Conservation (phyloP, 345 rosid species). For the Boechera divaricarpa region DNA sequence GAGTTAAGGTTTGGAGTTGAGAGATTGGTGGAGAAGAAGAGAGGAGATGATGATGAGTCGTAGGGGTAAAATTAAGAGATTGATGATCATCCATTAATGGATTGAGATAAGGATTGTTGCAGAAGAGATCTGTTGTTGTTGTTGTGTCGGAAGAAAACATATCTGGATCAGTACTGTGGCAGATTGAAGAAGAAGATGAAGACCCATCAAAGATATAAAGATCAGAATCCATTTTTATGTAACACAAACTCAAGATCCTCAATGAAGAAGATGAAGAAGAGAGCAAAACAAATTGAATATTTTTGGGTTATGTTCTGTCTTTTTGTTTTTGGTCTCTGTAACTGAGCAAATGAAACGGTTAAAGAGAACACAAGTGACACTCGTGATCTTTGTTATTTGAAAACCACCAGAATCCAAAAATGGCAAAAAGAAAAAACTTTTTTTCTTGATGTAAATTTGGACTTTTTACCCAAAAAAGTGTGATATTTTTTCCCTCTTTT, state of each 20-base stretch:
- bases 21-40: slow-evolving; percentile 72
- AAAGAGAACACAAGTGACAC: slow-evolving; percentile 45
- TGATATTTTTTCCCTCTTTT: slow-evolving; percentile 6
- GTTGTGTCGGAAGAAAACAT: slow-evolving; percentile 53
- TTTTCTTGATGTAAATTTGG: slow-evolving; percentile 24
- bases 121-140: slow-evolving; percentile 40
- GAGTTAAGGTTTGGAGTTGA: slow-evolving; percentile 65
- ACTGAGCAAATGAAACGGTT: slow-evolving; percentile 44
- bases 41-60: slow-evolving; percentile 40
- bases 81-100: slow-evolving; percentile 40
- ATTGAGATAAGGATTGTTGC: slow-evolving; percentile 35
- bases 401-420: slow-evolving; percentile 42
- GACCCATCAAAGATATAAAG: slow-evolving; percentile 54
- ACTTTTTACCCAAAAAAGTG: neutral
- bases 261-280: slow-evolving; percentile 11
- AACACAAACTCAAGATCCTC: slow-evolving; percentile 25
- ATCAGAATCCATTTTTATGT: slow-evolving; percentile 67
- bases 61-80: slow-evolving; percentile 38
- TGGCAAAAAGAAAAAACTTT: slow-evolving; percentile 42
- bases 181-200: slow-evolving; percentile 52
- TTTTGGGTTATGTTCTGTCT: slow-evolving; percentile 33
- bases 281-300: slow-evolving; percentile 20
- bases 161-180: slow-evolving; percentile 48
- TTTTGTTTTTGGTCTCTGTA: slow-evolving; percentile 16
- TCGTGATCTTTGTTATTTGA: slow-evolving; percentile 42